Evolutionary conservation across 306 rosid species (phyloP), one percentile per base, ranked within the genome.

Genomic region (Cucurbita maxima): DNA sequence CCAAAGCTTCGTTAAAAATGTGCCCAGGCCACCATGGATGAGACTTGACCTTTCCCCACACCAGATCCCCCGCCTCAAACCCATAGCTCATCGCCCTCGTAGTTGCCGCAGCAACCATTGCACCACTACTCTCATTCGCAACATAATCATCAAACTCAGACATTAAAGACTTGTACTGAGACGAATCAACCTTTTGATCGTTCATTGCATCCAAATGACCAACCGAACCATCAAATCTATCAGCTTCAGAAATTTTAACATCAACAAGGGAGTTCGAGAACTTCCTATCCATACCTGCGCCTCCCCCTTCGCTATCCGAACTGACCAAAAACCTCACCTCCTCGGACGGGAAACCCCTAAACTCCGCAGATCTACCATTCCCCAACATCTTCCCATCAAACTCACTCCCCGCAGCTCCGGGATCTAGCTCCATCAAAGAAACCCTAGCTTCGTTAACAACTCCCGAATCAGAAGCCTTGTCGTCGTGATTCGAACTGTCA

Each of bases 21-120:
- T 88, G 97, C 4, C 99, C 99, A 0, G 97, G 99, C 99, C 99
- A 95, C 99, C 99, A 95, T 0, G 99, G 99, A 76, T 95, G 99
- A 45, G 99, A 95, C 63, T 95, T 95, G 60, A 95, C 99, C 87
- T 91, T 95, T 12, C 96, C 99, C 99, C 99, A 95, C 2, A 95
- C 96, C 92, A 95, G 71, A 72, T 95, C 99, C 10, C 97, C 99
- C 5, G 85, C 81, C 77, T 95, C 96, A 37, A 88, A 82, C 54
- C 96, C 97, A 58, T 74, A 81, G 25, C 88, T 88, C 58, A 82
- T 55, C 34, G 86, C 92, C 76, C 90, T 89, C 57, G 89, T 79
- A 18, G 83, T 79, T 40, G 88, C 92, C 1, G 73, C 77, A 37
- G 48, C 74, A 53, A 66, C 55, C 16, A 67, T 71, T 47, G 80